phyloP scores from a whole-genome alignment of 495 filamentous ascomycete species.

The Talaromyces trachyspermus region DNA sequence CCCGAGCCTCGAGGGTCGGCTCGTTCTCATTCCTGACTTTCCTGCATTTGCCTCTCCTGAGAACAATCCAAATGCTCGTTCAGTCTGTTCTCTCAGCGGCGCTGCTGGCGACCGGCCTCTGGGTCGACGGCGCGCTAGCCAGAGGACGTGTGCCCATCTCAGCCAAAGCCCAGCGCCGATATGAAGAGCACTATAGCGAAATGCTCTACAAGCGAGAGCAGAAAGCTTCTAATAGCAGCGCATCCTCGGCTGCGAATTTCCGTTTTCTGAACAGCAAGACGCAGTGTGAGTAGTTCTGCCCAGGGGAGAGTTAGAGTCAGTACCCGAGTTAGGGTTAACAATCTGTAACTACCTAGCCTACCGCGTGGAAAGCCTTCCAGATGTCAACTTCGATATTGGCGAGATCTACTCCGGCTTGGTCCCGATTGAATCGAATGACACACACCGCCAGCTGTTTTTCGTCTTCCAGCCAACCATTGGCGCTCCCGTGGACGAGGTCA shows the following conservation, averaged over 20 bases:
- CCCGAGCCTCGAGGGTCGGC: no score
- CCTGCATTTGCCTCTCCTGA: no score
- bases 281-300: conserved; percentile 18
- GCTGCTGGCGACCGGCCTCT: conserved; percentile 20
- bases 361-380: conserved; percentile 60
- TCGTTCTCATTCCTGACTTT: no score
- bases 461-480: conserved; percentile 43
- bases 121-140: conserved; percentile 16
- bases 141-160: conserved; percentile 27
- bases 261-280: conserved; percentile 33
- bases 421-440: conserved; percentile 54
- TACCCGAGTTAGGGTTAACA: neutral
- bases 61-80: conserved; percentile 22
- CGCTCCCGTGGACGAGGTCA: conserved; percentile 53
- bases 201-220: conserved; percentile 71
- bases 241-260: conserved; percentile 19
- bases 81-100: conserved; percentile 23
- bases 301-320: neutral
- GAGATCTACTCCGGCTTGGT: conserved; percentile 71
- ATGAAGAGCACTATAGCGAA: conserved; percentile 28
- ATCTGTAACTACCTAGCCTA: conserved; percentile 35
- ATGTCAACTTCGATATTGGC: conserved; percentile 65
- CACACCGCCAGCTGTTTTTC: conserved; percentile 44
- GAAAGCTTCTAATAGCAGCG: conserved; percentile 11
- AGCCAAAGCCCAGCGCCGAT: conserved; percentile 50